Evolutionary conservation across 2,329 filamentous ascomycete genomes (phyloP), one percentile per base, ranked within the genome.

Genomic region (Diaporthe batatas): DNA sequence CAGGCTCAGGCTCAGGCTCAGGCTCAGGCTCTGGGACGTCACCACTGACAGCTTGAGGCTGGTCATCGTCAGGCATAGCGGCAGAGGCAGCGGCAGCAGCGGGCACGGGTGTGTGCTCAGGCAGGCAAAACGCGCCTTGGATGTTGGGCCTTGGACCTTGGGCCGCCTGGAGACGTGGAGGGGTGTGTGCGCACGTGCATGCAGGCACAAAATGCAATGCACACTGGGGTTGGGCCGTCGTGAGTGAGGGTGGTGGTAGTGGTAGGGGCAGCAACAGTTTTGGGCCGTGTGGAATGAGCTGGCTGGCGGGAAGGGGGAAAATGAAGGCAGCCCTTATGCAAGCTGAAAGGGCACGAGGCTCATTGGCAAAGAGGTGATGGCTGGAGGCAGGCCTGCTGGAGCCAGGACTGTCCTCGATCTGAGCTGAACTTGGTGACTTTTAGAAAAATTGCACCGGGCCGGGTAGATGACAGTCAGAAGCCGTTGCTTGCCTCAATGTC

Each of bases 301-400:
- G 68, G 68, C 68, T 11, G 55, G 7, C 21, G n/a, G 54, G 25
- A 47, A 42, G 7, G 25, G 29, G 54, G 2, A 25, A 44, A 51
- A 47, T 42, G n/a, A 51, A 51, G 44, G 55, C 25, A 29, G 81
- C 4, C 81, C 84, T 68, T 83, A 83, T 85, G 68, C 55, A 49
- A 44, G 25, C 32, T 59, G 29, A 6, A 51, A n/a, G 59, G 42
- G 59, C 59, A 8, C 18, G 25, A 32, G 59, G 59, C 59, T 64
- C 59, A 64, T 64, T 64, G 59, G 58, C 42, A 39, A 64, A 39
- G 36, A 39, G 34, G 7, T n/a, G n/a, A n/a, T n/a, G n/a, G n/a
- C n/a, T n/a, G n/a, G n/a, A n/a, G n/a, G n/a, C n/a, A n/a, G n/a
- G n/a, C n/a, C n/a, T n/a, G n/a, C n/a, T n/a, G n/a, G n/a, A n/a